These are phyloP conservation scores for Agaricus subrufescens DNA, from an alignment of 768 basidiomycete species.

Conservation along the genomic window DNA sequence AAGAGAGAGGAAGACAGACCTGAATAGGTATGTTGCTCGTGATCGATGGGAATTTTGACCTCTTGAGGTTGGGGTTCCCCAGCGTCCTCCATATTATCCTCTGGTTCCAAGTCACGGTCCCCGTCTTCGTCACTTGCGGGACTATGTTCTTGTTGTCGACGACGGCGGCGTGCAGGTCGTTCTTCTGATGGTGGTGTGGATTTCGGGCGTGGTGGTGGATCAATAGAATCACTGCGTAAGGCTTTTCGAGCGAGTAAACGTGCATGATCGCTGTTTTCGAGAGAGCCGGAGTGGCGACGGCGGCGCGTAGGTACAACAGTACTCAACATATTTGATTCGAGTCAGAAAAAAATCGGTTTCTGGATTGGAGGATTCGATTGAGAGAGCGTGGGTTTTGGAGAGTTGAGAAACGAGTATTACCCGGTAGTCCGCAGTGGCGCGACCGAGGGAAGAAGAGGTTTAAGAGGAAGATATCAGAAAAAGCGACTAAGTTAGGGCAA, in stretches of 20 bases:
- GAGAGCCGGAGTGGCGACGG: conserved; percentile 62
- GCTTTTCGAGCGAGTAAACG: conserved; percentile 1
- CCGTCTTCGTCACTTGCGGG: conserved; percentile 30
- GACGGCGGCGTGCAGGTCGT: conserved; percentile 43
- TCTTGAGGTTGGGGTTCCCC: conserved; percentile 5
- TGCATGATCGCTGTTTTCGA: conserved; percentile 29
- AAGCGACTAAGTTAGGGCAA: too few species aligned
- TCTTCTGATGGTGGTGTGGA: conserved; percentile 57
- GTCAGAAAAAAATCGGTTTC: neutral
- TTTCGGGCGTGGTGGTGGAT: conserved; percentile 66
- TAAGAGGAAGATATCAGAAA: too few species aligned
- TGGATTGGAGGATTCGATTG: too few species aligned
- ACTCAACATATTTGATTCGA: neutral
- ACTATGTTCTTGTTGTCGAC: conserved; percentile 29
- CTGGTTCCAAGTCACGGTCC: conserved; percentile 19
- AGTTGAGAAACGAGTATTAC: too few species aligned
- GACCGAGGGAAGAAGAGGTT: too few species aligned
- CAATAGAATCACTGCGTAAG: conserved; percentile 18
- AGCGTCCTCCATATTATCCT: conserved; percentile 17
- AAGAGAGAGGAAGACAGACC: conserved; percentile 14
- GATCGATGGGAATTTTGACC: conserved; percentile 12
- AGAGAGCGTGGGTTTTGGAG: too few species aligned
- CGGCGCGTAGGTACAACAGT: conserved; percentile 40
- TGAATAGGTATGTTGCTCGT: conserved; percentile 18
- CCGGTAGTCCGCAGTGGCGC: too few species aligned